These are phyloP conservation scores for Suillus tomentosus DNA, from an alignment of 768 basidiomycete species.

Conservation along the genomic window DNA sequence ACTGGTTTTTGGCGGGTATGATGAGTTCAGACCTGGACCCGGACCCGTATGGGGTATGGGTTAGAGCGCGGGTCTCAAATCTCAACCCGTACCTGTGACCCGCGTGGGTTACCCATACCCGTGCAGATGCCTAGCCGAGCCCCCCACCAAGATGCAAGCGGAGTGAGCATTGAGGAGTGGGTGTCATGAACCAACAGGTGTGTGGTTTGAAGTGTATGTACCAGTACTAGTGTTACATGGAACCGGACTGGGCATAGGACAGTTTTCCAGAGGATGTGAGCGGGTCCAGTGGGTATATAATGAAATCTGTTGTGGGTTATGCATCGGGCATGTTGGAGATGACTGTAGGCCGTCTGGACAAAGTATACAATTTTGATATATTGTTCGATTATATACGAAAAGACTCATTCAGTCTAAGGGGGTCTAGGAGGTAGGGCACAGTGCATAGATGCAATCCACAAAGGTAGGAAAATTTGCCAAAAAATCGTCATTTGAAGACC, in stretches of 20 bases:
- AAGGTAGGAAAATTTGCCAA: not conserved
- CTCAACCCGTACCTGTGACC: too few species aligned
- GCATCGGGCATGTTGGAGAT: not conserved
- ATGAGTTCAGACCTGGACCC: too few species aligned
- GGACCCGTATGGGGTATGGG: too few species aligned
- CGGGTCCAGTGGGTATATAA: not conserved
- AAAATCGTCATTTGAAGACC: not conserved
- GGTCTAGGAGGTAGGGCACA: not conserved
- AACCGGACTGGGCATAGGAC: not conserved
- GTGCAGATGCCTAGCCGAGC: too few species aligned
- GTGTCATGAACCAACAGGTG: too few species aligned
- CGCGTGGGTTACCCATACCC: too few species aligned
- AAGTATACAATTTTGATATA: not conserved
- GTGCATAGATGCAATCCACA: not conserved
- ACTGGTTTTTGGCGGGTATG: too few species aligned
- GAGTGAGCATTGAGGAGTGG: too few species aligned
- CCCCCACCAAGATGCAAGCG: too few species aligned
- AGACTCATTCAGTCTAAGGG: not conserved
- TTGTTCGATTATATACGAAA: not conserved
- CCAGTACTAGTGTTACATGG: not conserved
- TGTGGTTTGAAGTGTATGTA: not conserved
- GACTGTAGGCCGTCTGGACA: not conserved
- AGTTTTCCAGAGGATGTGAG: not conserved
- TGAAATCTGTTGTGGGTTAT: conserved; percentile 1
- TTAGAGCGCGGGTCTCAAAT: too few species aligned